Percentiles rank a stretch among this genome's conserved stretches.
phyloP scores from a whole-genome alignment of 148 eudicot genomes.

The Camellia japonica region DNA sequence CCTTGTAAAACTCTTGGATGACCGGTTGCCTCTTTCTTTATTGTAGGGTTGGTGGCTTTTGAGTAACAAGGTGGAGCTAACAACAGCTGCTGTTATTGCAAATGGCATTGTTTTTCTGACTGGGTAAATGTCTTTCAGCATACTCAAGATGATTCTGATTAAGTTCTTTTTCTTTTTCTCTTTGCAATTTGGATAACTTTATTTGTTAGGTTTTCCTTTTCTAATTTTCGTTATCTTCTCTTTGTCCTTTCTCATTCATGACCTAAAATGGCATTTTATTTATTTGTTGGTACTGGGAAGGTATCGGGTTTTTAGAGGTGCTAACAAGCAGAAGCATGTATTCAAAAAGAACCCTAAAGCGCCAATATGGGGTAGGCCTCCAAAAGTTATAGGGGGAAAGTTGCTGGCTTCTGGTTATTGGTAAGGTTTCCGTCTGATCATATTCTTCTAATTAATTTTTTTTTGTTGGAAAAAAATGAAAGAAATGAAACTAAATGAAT shows the following conservation, averaged over 20 bases:
- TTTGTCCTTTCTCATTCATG: background rate
- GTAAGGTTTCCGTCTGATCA: conserved; percentile 39
- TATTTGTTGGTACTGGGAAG: conserved; percentile 30
- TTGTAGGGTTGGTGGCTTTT: conserved; percentile 97
- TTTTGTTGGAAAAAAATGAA: background rate
- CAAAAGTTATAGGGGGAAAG: conserved; percentile 93
- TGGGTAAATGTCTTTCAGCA: conserved; percentile 50
- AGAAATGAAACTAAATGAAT: background rate
- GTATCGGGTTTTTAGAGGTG: conserved; percentile 84
- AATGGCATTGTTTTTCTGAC: conserved; percentile 71
- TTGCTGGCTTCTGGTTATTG: conserved; percentile 98
- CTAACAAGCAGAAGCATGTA: conserved; percentile 87
- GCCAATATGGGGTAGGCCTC: conserved; percentile 89
- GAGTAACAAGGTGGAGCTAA: conserved; percentile 73
- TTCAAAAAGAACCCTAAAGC: conserved; percentile 91
- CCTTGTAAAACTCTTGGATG: background rate
- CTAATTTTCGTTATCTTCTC: background rate
- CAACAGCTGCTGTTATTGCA: conserved; percentile 74
- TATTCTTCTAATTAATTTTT: background rate
- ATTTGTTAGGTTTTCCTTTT: background rate
- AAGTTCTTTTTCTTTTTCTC: background rate
- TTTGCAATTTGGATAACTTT: conserved; percentile 6
- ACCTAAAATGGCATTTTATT: conserved; percentile 9
- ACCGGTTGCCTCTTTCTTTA: conserved; percentile 4
- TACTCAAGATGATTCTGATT: background rate